Base-by-base conservation (phyloP, 441 rosid genomes). In the Macaranga tanarius region DNA sequence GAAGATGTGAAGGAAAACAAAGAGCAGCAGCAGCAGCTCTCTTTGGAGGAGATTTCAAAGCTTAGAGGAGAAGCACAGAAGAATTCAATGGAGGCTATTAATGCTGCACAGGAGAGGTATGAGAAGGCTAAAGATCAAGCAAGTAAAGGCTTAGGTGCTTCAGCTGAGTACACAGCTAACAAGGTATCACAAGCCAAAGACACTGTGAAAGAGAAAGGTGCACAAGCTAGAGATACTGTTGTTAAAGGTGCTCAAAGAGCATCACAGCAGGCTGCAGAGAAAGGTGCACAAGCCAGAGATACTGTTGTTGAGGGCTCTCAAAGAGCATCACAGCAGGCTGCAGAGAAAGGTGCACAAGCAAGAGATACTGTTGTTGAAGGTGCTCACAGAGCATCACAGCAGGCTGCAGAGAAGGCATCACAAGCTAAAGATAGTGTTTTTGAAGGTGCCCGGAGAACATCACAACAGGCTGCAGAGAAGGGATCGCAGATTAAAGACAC, bases 31-130 rank as follows among this genome's bases (percentile, higher is more conserved):
- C 62, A 65, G 61, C 75, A 68, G 16, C 82, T 76, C n/a, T 84
- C 96, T 11, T 73, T 89, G 4, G 90, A 85, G 19, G 92, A 92
- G 62, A 84, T 88, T 28, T 73, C 85, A 1, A 85, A 81, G 38
- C 79, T 78, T 12, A 80, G 95, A 79, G 81, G 70, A 16, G 22
- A 20, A 57, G 93, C 91, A 38, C 98, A 89, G 73, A 85, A 88
- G 80, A 84, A 70, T 48, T 86, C 93, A 0, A 67, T 76, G 73
- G 86, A 88, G 62, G 83, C 81, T 4, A 28, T 89, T 20, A 72
- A 68, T 40, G 86, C 79, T 8, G 90, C 88, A 0, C 85, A 89
- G 38, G 87, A 84, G 76, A 28, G 87, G 48, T 82, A 87, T 22
- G 84, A 89, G 81, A 77, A 80, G 69, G 83, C 82, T 0, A 84